phyloP scores from a whole-genome alignment of 2,329 filamentous ascomycete genomes.

The Chaetothyriales sp. region DNA sequence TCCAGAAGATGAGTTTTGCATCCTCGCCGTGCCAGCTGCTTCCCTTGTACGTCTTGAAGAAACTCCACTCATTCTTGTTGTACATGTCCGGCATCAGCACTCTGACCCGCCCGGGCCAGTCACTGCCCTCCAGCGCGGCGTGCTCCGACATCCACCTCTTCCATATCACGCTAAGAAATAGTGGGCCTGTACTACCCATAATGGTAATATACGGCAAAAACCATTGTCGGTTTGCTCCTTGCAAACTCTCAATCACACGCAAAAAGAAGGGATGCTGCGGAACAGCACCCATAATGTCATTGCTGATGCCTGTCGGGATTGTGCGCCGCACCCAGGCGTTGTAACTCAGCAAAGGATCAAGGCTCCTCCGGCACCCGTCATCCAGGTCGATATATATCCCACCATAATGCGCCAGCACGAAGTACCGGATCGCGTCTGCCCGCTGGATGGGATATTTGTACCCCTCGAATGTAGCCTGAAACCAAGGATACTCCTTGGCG shows the following conservation, averaged over 20 bases:
- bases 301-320: slow-evolving; percentile 62
- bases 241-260: slow-evolving; percentile 53
- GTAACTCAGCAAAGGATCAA: slow-evolving; percentile 56
- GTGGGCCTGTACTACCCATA: slow-evolving; percentile 64
- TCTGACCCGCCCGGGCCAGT: slow-evolving; percentile 42
- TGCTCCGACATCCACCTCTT: slow-evolving; percentile 53
- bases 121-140: slow-evolving; percentile 22
- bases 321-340: slow-evolving; percentile 60
- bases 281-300: slow-evolving; percentile 64
- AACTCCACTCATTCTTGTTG: slow-evolving; percentile 57
- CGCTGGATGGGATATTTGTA: slow-evolving; percentile 66
- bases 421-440: slow-evolving; percentile 67
- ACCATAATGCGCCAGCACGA: slow-evolving; percentile 61
- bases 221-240: slow-evolving; percentile 56
- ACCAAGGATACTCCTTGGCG: slow-evolving; percentile 61
- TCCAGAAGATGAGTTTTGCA: slow-evolving; percentile 53
- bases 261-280: slow-evolving; percentile 63
- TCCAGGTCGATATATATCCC: slow-evolving; percentile 74
- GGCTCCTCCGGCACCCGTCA: slow-evolving; percentile 54
- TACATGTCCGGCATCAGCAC: slow-evolving; percentile 60
- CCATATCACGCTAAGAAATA: slow-evolving; percentile 65
- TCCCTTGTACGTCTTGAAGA: slow-evolving; percentile 54
- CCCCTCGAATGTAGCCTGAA: slow-evolving; percentile 57
- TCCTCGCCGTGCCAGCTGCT: slow-evolving; percentile 54
- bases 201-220: slow-evolving; percentile 59